Base-by-base conservation (phyloP, 352 stramenopile genomes). In the Phytophthora citrophthora region DNA sequence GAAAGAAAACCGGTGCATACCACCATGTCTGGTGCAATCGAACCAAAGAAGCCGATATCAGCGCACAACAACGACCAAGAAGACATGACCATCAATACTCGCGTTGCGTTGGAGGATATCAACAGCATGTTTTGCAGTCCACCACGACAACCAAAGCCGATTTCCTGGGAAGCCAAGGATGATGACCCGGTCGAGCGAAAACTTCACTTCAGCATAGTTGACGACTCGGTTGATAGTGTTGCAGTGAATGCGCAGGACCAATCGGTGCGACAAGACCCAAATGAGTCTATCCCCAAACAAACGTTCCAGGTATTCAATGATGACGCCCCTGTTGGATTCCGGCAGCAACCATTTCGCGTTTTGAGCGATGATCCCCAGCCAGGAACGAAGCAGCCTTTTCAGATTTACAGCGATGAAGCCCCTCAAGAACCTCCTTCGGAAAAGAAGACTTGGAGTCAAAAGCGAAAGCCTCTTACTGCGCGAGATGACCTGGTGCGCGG, bases 71-170 rank as follows among this genome's bases (percentile, higher is more conserved):
- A 72, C 31, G 83, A 75, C 4, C 79, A 91, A 77, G 86, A 96
- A 62, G 86, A 96, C 55, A 86, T 96, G 76, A 96, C 88, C 13
- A 94, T 96, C 53, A 96, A 93, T 56, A 96, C 88, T 56, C 82
- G 83, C 45, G 66, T 96, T 6, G 88, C 88, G 1, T 80, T 94
- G 72, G 83, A 88, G 29, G 88, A 96, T 31, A 84, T 96, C 51
- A 92, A 94, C 63, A 79, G 61, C 54, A 94, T 96, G 88, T 96
- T 96, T 59, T 93, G 84, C 61, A 96, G 88, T 47, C 88, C 88
- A 23, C 65, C 79, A 20, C 74, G 79, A 49, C 72, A 79, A 40
- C 51, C 50, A 20, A 79, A 85, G 34, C 43, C 55, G 5, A 77
- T 66, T 38, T 68, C 77, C 6, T 76, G 68, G 69, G 79, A 91